Percentiles rank a stretch among this genome's conserved stretches.
phyloP scores from a whole-genome alignment of 306 rosid species.

The Myrica gale region DNA sequence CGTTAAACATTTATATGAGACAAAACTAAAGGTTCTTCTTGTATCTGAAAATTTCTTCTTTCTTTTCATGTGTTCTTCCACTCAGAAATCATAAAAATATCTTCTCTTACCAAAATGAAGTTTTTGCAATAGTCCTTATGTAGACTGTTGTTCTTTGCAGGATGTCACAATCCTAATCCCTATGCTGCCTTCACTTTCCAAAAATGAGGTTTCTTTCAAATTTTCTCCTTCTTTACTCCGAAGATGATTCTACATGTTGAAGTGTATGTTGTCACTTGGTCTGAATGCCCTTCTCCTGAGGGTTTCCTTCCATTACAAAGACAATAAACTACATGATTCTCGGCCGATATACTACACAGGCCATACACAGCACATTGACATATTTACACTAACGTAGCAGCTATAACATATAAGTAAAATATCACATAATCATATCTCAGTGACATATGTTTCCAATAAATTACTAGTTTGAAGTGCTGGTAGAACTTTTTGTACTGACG shows the following conservation, averaged over 20 bases:
- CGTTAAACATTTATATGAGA: conserved; percentile 83
- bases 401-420: no score
- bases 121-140: conserved; percentile 25
- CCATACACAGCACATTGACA: no score
- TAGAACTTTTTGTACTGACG: no score
- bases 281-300: no score
- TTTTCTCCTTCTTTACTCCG: conserved; percentile 12
- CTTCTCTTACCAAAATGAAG: conserved; percentile 14
- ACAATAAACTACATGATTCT: no score
- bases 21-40: conserved; percentile 70
- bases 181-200: conserved; percentile 79
- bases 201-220: conserved; percentile 62
- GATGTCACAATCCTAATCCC: conserved; percentile 98
- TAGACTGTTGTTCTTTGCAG: conserved; percentile 45
- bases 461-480: not conserved
- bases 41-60: conserved; percentile 16
- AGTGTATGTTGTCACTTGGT: not conserved
- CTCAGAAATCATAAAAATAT: conserved; percentile 1
- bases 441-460: not conserved
- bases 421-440: no score
- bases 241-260: not conserved
- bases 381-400: no score
- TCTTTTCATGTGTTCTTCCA: conserved; percentile 8
- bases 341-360: no score
- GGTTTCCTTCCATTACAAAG: no score